Conservation (phyloP, 768 basidiomycete genomes). For the Bullera alba region DNA sequence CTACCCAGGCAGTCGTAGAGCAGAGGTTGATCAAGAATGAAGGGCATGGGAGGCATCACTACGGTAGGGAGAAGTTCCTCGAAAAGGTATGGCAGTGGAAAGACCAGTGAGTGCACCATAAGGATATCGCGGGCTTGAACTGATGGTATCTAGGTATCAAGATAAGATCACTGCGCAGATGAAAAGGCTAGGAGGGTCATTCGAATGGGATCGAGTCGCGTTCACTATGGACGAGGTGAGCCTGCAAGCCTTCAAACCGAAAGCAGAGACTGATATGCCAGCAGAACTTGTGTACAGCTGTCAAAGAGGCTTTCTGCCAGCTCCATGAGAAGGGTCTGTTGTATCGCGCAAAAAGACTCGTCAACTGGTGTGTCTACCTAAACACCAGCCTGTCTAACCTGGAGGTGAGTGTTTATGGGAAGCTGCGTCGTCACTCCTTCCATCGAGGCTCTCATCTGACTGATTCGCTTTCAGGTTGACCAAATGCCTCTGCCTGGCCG, state of each 20-base stretch:
- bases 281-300: conserved; percentile 72
- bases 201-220: conserved; percentile 87
- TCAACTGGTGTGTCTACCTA: conserved; percentile 94
- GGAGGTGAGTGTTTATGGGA: conserved; percentile 53
- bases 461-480: too few species aligned
- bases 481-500: conserved; percentile 80
- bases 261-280: not conserved
- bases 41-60: conserved; percentile 78
- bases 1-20: conserved; percentile 95
- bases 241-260: not conserved
- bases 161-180: conserved; percentile 84
- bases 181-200: conserved; percentile 79
- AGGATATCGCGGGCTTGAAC: not conserved
- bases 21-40: conserved; percentile 76
- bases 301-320: conserved; percentile 81
- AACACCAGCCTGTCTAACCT: conserved; percentile 96
- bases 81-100: conserved; percentile 94
- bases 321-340: conserved; percentile 85
- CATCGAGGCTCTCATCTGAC: too few species aligned
- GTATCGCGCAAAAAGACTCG: conserved; percentile 91
- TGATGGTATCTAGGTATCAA: conserved; percentile 62
- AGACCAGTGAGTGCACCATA: conserved; percentile 62
- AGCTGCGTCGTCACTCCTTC: too few species aligned
- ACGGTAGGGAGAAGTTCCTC: conserved; percentile 88
- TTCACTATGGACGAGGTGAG: conserved; percentile 90